phyloP scores from a whole-genome alignment of 331 rosid species.

The Quercus lobata region DNA sequence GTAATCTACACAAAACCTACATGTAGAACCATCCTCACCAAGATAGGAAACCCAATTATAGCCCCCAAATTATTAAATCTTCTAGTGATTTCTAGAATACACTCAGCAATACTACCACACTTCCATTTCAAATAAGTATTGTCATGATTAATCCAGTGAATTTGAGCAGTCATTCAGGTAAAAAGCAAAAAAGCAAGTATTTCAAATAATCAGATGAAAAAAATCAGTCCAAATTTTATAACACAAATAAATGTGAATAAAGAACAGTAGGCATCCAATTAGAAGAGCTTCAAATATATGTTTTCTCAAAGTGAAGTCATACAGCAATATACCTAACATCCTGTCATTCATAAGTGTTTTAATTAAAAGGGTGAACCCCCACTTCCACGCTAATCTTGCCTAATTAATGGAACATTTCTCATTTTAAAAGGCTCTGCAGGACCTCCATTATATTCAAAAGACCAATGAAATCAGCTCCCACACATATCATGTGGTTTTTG shows the following conservation, averaged over 20 bases:
- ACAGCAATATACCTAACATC: too few relatives aligned
- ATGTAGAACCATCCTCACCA: not conserved
- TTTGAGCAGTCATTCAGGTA: not conserved
- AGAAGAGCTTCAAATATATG: not conserved
- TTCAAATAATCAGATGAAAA: not conserved
- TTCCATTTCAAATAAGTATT: not conserved
- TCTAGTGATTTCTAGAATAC: too few relatives aligned
- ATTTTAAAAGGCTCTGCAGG: not conserved
- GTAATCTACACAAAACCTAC: too few relatives aligned
- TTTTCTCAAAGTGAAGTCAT: not conserved
- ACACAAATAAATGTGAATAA: not conserved
- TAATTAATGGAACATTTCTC: not conserved
- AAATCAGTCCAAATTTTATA: not conserved
- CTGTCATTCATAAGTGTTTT: too few relatives aligned
- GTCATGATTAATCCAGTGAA: not conserved
- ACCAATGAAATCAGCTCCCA: not conserved
- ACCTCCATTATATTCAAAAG: not conserved
- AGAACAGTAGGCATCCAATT: not conserved
- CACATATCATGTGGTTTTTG: not conserved
- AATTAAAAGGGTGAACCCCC: not conserved
- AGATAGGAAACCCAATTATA: not conserved
- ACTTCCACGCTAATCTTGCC: not conserved
- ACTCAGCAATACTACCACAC: too few relatives aligned
- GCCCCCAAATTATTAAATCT: too few relatives aligned
- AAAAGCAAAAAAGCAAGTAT: not conserved